phyloP scores from a whole-genome alignment of 306 rosid genomes.

The Medicago truncatula region DNA sequence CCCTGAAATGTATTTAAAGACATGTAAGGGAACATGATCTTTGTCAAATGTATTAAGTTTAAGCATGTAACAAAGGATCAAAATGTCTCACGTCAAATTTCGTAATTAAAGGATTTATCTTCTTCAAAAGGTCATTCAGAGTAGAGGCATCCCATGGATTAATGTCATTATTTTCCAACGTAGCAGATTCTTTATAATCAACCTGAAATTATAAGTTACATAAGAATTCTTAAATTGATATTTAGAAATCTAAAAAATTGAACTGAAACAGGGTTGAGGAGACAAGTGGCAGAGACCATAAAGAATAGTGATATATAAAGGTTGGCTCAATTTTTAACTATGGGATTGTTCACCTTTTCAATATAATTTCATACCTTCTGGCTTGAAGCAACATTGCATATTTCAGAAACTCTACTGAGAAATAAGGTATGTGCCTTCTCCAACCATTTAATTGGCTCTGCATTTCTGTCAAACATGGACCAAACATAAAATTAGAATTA shows the following conservation, averaged over 20 bases:
- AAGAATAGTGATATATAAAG: slow-evolving; percentile 13
- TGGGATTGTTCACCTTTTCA: slow-evolving; percentile 34
- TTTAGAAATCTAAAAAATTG: slow-evolving; percentile 38
- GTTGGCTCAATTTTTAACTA: slow-evolving; percentile 25
- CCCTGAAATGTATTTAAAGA: slow-evolving; percentile 63
- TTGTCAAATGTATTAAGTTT: slow-evolving; percentile 19
- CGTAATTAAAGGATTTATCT: slow-evolving; percentile 51
- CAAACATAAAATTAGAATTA: slow-evolving; percentile 37
- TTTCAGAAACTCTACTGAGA: slow-evolving; percentile 67
- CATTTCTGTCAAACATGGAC: slow-evolving; percentile 60
- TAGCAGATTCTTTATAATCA: slow-evolving; percentile 43
- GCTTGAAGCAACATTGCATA: slow-evolving; percentile 53
- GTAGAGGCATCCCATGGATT: slow-evolving; percentile 88
- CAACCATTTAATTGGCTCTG: slow-evolving; percentile 76
- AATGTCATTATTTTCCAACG: slow-evolving; percentile 42
- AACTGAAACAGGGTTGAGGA: slow-evolving; percentile 28
- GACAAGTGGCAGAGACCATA: slow-evolving; percentile 15
- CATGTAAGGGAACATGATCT: slow-evolving; percentile 26
- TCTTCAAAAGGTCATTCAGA: slow-evolving; percentile 58
- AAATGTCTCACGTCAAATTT: slow-evolving; percentile 66
- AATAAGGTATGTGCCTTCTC: slow-evolving; percentile 67
- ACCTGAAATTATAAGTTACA: slow-evolving; percentile 54
- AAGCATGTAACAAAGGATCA: slow-evolving; percentile 34
- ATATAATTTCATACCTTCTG: slow-evolving; percentile 49
- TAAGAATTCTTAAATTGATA: slow-evolving; percentile 21